Evolutionary conservation across 2,329 filamentous ascomycete species (phyloP), one percentile per base, ranked within the genome.

Genomic region (Phyllosticta paracitricarpa): DNA sequence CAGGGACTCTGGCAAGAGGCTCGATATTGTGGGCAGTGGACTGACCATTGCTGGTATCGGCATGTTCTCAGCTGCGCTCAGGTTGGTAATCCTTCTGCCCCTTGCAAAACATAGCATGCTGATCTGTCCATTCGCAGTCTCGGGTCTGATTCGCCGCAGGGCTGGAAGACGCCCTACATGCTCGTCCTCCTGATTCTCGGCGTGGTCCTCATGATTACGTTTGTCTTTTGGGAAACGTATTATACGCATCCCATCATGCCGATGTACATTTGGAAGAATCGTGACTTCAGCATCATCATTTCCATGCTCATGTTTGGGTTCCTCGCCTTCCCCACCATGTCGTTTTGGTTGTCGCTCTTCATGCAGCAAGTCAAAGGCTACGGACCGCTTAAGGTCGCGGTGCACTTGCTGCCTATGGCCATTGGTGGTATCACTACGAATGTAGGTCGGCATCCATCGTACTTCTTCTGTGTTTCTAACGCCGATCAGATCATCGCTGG

Each of bases 321-420:
- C 67, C 82, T 87, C 73, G 80, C 81, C 4, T 89, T 89, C 66
- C 77, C 81, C 1, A 77, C 82, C 4, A 77, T 81, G 30, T 73
- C 79, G 19, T 88, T 89, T 70, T 88, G 84, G 81, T 73, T 86
- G 1, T 78, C 85, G 0, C 79, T 88, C 7, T 88, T 83, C 70
- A 82, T 89, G 74, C 85, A 89, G 70, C 74, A 82, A 40, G 71
- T 86, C 19, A 72, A 72, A 60, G 68, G 71, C 17, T 76, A 82
- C 61, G 78, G 79, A 0, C 78, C 86, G 0, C 75, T 89, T 2
- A 76, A 76, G 62, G 82, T 86, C 2, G 85, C 85, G 0, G 79
- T 86, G 3, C 82, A 83, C 62, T 74, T 89, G 55, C 77, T 89
- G 1, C 87, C 87, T 0, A 85, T 87, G 77, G 83, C 83, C 1